Conservation (phyloP, 2,329 filamentous ascomycete species). For the Beauveria australis region DNA sequence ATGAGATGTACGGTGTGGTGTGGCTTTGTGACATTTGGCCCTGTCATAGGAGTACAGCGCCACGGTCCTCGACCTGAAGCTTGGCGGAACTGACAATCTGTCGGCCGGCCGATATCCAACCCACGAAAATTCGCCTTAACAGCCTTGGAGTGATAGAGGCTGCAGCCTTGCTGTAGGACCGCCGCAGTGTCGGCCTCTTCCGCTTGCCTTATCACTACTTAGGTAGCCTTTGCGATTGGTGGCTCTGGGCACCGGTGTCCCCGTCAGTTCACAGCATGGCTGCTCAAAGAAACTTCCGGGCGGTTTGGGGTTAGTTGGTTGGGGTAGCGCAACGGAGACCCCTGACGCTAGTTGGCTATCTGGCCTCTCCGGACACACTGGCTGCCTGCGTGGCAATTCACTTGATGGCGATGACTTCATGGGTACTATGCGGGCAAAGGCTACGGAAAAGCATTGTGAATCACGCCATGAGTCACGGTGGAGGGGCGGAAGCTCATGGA, state of each 20-base stretch:
- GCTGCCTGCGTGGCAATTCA: neutral
- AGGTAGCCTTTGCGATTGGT: constrained; percentile 17
- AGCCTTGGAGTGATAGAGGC: neutral
- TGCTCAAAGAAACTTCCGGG: neutral
- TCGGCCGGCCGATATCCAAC: neutral
- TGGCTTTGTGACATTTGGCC: neutral
- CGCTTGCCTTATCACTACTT: neutral
- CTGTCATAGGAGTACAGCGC: neutral
- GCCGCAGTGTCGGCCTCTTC: neutral
- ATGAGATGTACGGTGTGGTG: neutral
- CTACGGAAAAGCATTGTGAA: neutral
- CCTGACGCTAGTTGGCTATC: neutral
- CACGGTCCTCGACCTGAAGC: neutral
- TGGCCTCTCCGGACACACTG: neutral
- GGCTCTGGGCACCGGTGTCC: constrained; percentile 16
- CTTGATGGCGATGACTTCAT: neutral
- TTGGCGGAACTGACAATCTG: neutral
- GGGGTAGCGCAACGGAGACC: neutral
- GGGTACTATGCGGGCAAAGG: neutral
- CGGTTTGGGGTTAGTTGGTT: neutral
- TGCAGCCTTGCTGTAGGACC: too few relatives aligned
- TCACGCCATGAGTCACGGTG: constrained; percentile 7
- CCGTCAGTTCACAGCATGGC: neutral
- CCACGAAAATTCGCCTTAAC: neutral
- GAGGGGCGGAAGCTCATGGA: constrained; percentile 4